These are phyloP conservation scores for Diophrys appendiculata DNA, from an alignment of 73 alveolate genomes.

Conservation along the genomic window DNA sequence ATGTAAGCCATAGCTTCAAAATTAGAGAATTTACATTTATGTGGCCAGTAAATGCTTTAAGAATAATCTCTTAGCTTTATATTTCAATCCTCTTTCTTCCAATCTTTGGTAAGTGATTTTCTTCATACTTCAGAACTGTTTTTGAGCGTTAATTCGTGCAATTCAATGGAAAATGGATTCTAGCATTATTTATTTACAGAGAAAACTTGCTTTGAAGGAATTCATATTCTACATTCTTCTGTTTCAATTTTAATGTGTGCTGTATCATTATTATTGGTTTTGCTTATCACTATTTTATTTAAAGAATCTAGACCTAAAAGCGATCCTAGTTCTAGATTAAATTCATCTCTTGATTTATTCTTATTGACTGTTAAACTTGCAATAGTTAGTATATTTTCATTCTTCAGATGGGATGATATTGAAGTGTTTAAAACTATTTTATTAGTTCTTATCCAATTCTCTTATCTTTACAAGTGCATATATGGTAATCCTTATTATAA, in stretches of 20 bases:
- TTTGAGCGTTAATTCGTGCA: slow-evolving; percentile 27
- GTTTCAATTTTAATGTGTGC: slow-evolving; percentile 19
- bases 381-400: slow-evolving; percentile 16
- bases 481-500: slow-evolving; percentile 27
- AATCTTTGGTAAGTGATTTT: slow-evolving; percentile 16
- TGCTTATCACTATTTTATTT: slow-evolving; percentile 14
- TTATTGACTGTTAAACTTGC: slow-evolving; percentile 20
- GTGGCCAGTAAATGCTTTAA: slow-evolving; percentile 54
- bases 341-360: slow-evolving; percentile 25
- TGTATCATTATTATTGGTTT: background rate
- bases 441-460: background rate
- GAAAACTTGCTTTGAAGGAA: slow-evolving; percentile 34
- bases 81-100: slow-evolving; percentile 38
- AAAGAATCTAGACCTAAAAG: slow-evolving; percentile 11
- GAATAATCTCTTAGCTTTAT: slow-evolving; percentile 13
- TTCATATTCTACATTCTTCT: slow-evolving; percentile 34
- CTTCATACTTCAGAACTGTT: slow-evolving; percentile 20
- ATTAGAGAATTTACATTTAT: slow-evolving; percentile 43
- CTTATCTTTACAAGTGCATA: background rate
- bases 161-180: background rate
- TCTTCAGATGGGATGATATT: no score
- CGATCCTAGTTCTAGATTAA: slow-evolving; percentile 7
- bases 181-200: slow-evolving; percentile 13
- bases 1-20: slow-evolving; percentile 42
- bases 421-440: background rate